Base-by-base conservation (phyloP, 129 eudicot species). In the Cynara cardunculus region DNA sequence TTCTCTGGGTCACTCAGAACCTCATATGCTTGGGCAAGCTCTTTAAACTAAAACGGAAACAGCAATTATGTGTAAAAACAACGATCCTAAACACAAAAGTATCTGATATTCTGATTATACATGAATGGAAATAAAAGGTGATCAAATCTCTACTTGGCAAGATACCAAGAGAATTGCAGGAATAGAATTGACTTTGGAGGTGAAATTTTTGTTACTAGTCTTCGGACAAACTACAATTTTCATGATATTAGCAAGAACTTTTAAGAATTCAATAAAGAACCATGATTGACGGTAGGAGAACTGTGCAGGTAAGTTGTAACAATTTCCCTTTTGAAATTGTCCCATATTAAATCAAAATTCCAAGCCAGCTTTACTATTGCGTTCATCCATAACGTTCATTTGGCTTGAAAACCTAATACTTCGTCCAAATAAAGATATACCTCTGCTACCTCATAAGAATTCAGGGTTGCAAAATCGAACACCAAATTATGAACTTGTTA, bases 11-110 rank as follows among this genome's bases (percentile, higher is more conserved):
- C 91, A 72, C 90, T 90, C 41, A 91, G 69, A 30, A 91, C 92
- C 83, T 92, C 97, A 83, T 92, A 92, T 35, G 97, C 97, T 74
- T 91, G 97, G 59, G 97, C 92, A 27, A 91, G 85, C 80, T 91
- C 97, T 87, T 91, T 91, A 25, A 91, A 91, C 97, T 91, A 86
- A 59, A 82, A 78, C 0, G 22, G 0, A 19, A 2, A 1, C 4
- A 1, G 10, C 68, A 27, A 10, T 26, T 24, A 35, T 30, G 14
- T 27, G 25, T 25, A 26, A 70, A 75, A 19, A 61, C 41, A 28
- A 46, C 12, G 4, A 59, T 69, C 21, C 67, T 31, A 5, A 21
- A 34, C 21, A 69, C n/a, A 14, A 8, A 71, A 39, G 28, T 6
- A 49, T 19, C 53, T 13, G 8, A 35, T 1, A 7, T n/a, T 62